Evolutionary conservation across 306 rosid species (phyloP), one percentile per base, ranked within the genome.

Genomic region (Begonia loranthoides): DNA sequence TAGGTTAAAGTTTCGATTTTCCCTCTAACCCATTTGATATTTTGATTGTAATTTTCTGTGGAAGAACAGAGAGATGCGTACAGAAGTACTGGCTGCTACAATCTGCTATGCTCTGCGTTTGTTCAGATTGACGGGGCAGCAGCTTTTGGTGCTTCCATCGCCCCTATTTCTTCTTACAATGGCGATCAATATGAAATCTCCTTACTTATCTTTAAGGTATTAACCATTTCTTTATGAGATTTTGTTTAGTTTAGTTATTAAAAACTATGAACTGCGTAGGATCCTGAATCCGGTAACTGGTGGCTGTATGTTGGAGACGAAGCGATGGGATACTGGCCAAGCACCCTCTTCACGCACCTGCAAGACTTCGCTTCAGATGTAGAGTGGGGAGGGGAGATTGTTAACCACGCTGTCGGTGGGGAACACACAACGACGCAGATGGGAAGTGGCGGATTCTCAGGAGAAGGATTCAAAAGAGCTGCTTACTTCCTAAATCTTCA

Each of bases 351-450:
- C 82, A 85, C 99, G 2, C 86, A 90, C 66, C 67, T 90, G 57
- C 87, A 90, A 0, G 92, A 90, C 14, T 82, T 92, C 63, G 99
- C 99, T 34, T 78, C 94, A 56, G 81, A 78, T 92, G 68, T 90
- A n/a, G 94, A 90, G 41, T 90, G 99, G 99, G 99, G 99, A 64
- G 99, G 99, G 9, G 99, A 90, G 59, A 92, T 90, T 36, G 99
- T 90, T 1, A 90, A 90, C 45, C 78, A 94, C 4, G 65, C 76
- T 60, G 48, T 76, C 11, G 90, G 74, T 15, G 94, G 99, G 14
- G 75, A 78, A 33, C 99, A 90, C 64, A 90, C 99, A 9, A 77
- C 94, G 21, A 90, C 99, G 0, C 85, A 86, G 52, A 90, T 90
- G 99, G 99, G 99, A 0, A 85, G 94, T 38, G 99, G 99, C 17